Evolutionary conservation across 192 early-diverging fungal species (phyloP).

Genomic region (Haplosporangium gracile): DNA sequence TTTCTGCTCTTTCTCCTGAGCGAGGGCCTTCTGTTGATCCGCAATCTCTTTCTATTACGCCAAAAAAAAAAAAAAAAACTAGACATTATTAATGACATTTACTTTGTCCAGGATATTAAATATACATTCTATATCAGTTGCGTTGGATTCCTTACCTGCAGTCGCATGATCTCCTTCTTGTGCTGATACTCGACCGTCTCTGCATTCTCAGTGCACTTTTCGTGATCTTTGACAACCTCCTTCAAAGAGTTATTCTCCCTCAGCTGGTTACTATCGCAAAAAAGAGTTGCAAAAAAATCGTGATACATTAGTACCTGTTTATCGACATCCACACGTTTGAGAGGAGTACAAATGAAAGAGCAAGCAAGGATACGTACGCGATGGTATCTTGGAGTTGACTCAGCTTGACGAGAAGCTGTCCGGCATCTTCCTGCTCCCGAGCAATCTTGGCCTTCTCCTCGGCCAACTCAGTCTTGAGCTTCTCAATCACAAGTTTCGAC

Average conservation of each 20-base stretch:
- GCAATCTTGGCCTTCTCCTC: constrained; percentile 41
- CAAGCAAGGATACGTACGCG: constrained; percentile 20
- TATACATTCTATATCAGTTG: neutral
- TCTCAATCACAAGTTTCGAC: constrained; percentile 12
- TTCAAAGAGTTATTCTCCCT: constrained; percentile 34
- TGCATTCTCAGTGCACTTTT: constrained; percentile 35
- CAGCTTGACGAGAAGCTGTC: constrained; percentile 41
- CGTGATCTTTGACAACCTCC: constrained; percentile 38
- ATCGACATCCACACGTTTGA: neutral
- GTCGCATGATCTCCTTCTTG: constrained; percentile 20
- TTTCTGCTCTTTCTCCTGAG: constrained; percentile 35
- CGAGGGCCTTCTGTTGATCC: constrained; percentile 9
- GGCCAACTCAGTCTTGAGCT: constrained; percentile 8
- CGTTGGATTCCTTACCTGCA: constrained; percentile 9
- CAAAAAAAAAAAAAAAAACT: neutral
- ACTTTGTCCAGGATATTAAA: neutral
- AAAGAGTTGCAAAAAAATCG: neutral
- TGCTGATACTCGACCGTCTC: constrained; percentile 32
- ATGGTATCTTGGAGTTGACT: constrained; percentile 55
- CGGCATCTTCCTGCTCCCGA: constrained; percentile 46
- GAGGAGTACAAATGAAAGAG: neutral
- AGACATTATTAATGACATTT: neutral
- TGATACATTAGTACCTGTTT: neutral
- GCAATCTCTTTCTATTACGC: constrained; percentile 21
- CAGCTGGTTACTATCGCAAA: constrained; percentile 28